Evolutionary conservation across 257 asterid genomes (phyloP).

Genomic region (Forsythia viridissima): DNA sequence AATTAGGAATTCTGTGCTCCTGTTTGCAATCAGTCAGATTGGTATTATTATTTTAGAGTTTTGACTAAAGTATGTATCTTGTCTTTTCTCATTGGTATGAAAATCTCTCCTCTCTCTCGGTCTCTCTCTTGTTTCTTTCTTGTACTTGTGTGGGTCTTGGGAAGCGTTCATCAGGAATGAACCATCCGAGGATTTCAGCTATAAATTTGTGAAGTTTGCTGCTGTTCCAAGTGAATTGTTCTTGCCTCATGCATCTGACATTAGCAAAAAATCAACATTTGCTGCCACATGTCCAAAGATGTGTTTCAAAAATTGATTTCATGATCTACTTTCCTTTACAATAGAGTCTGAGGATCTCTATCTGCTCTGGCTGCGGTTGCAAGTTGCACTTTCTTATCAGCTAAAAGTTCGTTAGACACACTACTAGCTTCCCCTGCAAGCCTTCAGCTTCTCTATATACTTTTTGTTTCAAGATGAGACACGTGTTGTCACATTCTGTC

Average conservation of each 20-base stretch:
- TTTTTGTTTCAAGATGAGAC: not conserved
- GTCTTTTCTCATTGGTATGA: not conserved
- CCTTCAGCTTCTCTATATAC: not conserved
- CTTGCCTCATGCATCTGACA: not conserved
- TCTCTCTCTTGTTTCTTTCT: not conserved
- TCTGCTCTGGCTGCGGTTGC: not conserved
- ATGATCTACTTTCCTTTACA: not conserved
- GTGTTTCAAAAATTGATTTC: not conserved
- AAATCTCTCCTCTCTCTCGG: not conserved
- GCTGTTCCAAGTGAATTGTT: not conserved
- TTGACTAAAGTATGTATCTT: not conserved
- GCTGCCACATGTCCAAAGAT: not conserved
- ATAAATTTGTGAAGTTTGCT: constrained; percentile 4
- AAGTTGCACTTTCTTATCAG: not conserved
- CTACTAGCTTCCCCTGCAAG: not conserved
- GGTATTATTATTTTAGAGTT: not conserved
- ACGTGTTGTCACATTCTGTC: not conserved
- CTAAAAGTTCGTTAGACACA: not conserved
- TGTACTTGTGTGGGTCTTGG: not conserved
- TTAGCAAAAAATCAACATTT: not conserved
- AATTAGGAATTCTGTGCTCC: not conserved
- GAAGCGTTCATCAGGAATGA: not conserved
- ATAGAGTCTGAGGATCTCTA: not conserved
- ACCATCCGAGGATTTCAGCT: not conserved
- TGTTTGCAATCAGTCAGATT: not conserved